Percentiles rank a stretch among this genome's conserved stretches.
Conservation (phyloP, 306 rosid species). For the Abrus precatorius region DNA sequence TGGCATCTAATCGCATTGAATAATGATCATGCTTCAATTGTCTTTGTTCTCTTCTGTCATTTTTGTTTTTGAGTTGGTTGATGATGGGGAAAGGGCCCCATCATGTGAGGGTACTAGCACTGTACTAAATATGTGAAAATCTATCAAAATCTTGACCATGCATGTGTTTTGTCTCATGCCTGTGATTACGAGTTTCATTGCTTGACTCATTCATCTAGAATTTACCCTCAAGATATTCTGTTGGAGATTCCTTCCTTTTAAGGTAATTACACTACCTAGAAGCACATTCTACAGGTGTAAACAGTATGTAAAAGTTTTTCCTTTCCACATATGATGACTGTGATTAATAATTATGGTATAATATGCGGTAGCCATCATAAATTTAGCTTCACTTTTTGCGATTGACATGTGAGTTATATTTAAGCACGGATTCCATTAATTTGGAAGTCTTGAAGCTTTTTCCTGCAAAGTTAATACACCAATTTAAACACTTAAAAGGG, state of each 20-base stretch:
- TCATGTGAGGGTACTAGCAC: conserved; percentile 42
- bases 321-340: background rate
- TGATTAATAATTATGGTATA: background rate
- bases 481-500: background rate
- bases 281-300: conserved; percentile 2
- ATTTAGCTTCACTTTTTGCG: conserved; percentile 1
- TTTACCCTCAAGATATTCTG: conserved; percentile 40
- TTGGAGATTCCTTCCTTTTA: background rate
- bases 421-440: conserved; percentile 2
- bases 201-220: conserved; percentile 37
- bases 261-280: conserved; percentile 29
- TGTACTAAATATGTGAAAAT: conserved; percentile 15
- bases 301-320: background rate
- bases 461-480: conserved; percentile 29
- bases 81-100: conserved; percentile 39
- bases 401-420: conserved; percentile 21
- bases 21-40: conserved; percentile 12
- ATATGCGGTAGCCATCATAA: background rate
- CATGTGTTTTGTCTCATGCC: conserved; percentile 44
- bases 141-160: conserved; percentile 43
- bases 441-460: conserved; percentile 36
- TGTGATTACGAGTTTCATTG: conserved; percentile 10
- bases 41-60: conserved; percentile 29
- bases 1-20: conserved; percentile 22
- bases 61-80: conserved; percentile 9